Percentiles rank a stretch among this genome's conserved stretches.
Evolutionary conservation across 2,329 filamentous ascomycete species (phyloP).

Genomic region (Alternaria angustiovoidea): DNA sequence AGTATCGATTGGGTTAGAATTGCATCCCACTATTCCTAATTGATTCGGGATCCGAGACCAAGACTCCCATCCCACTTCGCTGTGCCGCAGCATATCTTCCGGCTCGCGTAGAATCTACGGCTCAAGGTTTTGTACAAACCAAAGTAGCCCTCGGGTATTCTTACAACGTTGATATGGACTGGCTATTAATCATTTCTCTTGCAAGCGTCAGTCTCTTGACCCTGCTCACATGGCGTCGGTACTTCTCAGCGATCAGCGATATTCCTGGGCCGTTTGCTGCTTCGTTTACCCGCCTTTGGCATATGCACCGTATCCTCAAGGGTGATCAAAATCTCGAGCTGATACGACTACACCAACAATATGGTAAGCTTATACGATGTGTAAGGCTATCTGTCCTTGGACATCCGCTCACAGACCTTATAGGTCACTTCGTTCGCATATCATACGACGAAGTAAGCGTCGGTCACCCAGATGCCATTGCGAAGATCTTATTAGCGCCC

Average conservation of each 20-base stretch:
- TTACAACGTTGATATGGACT: neutral
- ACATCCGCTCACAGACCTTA: constrained; percentile 26
- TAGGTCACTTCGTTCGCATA: constrained; percentile 53
- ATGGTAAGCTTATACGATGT: constrained; percentile 39
- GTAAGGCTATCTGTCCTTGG: neutral
- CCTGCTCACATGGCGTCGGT: constrained; percentile 49
- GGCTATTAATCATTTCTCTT: neutral
- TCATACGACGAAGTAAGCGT: constrained; percentile 56
- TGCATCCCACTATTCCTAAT: neutral
- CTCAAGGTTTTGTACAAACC: neutral
- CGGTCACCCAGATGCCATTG: constrained; percentile 53
- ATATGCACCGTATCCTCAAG: constrained; percentile 48
- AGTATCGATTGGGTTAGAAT: neutral
- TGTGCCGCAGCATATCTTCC: neutral
- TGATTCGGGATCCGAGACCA: neutral
- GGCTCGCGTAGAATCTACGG: neutral
- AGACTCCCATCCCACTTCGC: neutral
- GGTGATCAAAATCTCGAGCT: constrained; percentile 50
- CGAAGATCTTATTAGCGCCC: constrained; percentile 46
- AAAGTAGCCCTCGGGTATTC: too few relatives aligned
- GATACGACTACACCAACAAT: constrained; percentile 47
- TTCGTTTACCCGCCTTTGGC: constrained; percentile 50
- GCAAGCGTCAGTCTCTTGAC: neutral
- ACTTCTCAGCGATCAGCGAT: constrained; percentile 54
- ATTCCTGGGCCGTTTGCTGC: constrained; percentile 55